These are phyloP conservation scores for Cladosporium sp. DNA, from an alignment of 2,329 filamentous ascomycete species.

Conservation along the genomic window DNA sequence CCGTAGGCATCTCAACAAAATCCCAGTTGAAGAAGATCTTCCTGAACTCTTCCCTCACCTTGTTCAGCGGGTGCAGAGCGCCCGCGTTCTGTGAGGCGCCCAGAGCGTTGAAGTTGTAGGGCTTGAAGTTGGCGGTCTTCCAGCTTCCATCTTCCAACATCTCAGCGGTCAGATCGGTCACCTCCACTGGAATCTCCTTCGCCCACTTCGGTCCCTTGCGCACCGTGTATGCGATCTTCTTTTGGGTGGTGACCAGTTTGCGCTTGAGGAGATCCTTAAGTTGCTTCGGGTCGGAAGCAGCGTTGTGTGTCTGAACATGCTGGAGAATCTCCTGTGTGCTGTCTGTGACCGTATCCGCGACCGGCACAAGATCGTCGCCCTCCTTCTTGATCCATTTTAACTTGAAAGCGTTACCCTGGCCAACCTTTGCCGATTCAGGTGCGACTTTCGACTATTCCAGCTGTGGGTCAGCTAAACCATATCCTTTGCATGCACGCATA, in stretches of 20 bases:
- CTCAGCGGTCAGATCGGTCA: slow-evolving; percentile 89
- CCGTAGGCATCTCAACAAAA: slow-evolving; percentile 96
- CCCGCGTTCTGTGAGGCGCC: slow-evolving; percentile 55
- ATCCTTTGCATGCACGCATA: not conserved
- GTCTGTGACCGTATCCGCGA: slow-evolving; percentile 70
- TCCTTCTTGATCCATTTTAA: slow-evolving; percentile 62
- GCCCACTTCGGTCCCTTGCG: slow-evolving; percentile 84
- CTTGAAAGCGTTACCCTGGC: slow-evolving; percentile 92
- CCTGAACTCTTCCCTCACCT: slow-evolving; percentile 91
- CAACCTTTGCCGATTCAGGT: slow-evolving; percentile 71
- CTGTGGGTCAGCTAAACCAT: slow-evolving; percentile 1
- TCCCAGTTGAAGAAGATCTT: slow-evolving; percentile 99
- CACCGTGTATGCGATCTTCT: slow-evolving; percentile 78
- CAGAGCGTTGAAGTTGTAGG: slow-evolving; percentile 67
- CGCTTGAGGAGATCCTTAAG: slow-evolving; percentile 82
- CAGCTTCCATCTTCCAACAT: slow-evolving; percentile 84
- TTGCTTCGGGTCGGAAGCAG: slow-evolving; percentile 66
- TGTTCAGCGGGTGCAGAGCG: slow-evolving; percentile 61
- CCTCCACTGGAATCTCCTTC: slow-evolving; percentile 81
- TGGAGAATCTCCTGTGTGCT: slow-evolving; percentile 69
- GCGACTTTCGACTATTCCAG: slow-evolving; percentile 53
- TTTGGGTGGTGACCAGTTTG: slow-evolving; percentile 78
- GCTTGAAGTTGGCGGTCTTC: slow-evolving; percentile 87
- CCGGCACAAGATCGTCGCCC: slow-evolving; percentile 49
- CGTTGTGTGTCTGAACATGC: slow-evolving; percentile 62